These are phyloP conservation scores for Tulasnella sp. DNA, from an alignment of 768 basidiomycete genomes.

Conservation along the genomic window DNA sequence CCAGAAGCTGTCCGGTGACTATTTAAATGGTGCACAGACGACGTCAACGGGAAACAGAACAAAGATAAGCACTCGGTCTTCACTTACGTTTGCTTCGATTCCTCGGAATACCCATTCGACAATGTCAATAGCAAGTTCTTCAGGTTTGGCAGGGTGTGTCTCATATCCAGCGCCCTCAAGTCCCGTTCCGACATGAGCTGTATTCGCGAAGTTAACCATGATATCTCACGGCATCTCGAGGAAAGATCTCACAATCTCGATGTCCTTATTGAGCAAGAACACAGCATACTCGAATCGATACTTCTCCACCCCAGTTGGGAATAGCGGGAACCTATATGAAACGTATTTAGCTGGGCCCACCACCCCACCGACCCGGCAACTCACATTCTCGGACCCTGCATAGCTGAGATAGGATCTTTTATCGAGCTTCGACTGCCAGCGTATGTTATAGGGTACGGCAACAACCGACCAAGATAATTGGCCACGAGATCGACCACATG, in stretches of 20 bases:
- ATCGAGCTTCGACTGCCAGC: slow-evolving; percentile 85
- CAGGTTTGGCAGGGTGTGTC: slow-evolving; percentile 92
- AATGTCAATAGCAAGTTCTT: slow-evolving; percentile 85
- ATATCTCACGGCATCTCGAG: not conserved
- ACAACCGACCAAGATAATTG: slow-evolving; percentile 55
- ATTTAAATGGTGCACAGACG: not conserved
- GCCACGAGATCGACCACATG: slow-evolving; percentile 76
- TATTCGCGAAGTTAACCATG: not conserved
- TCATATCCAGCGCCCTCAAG: slow-evolving; percentile 78
- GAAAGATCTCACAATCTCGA: slow-evolving; percentile 59
- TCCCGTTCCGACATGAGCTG: slow-evolving; percentile 89
- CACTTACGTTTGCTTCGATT: slow-evolving; percentile 3
- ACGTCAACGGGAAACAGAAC: no score
- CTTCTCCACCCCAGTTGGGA: slow-evolving; percentile 82
- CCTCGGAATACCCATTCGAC: slow-evolving; percentile 48
- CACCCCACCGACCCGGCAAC: slow-evolving; percentile 21
- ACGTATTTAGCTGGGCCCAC: not conserved
- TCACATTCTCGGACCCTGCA: slow-evolving; percentile 91
- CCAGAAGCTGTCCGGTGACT: not conserved
- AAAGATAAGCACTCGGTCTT: no score
- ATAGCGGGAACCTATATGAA: slow-evolving; percentile 74
- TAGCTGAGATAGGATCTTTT: slow-evolving; percentile 82
- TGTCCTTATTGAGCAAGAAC: slow-evolving; percentile 91
- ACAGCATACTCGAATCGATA: slow-evolving; percentile 98
- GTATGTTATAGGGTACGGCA: slow-evolving; percentile 84